phyloP scores from a whole-genome alignment of 163 green algal species.

The Smithsoniella earleae region DNA sequence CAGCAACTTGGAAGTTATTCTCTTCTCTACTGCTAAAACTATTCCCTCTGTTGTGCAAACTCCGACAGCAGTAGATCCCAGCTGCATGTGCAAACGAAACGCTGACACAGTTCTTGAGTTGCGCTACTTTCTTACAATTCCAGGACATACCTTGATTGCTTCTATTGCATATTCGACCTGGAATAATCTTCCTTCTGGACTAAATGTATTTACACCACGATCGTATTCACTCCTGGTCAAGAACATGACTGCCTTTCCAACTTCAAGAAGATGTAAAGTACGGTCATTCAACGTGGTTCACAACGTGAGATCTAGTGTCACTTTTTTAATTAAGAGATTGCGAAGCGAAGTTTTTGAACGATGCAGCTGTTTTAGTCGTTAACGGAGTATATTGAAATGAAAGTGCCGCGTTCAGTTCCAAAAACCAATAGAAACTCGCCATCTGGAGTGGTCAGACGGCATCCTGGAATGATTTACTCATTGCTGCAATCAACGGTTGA shows the following conservation, averaged over 20 bases:
- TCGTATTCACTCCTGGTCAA: constrained; percentile 93
- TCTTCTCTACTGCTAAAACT: constrained; percentile 94
- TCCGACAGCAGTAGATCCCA: constrained; percentile 92
- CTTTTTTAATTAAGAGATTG: too few species aligned
- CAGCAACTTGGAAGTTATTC: constrained; percentile 90
- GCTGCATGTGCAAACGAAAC: constrained; percentile 51
- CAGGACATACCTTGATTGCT: constrained; percentile 84
- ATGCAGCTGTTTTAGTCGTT: too few species aligned
- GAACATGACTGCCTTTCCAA: constrained; percentile 64
- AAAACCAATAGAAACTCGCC: too few species aligned
- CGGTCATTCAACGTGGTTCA: too few species aligned
- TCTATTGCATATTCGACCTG: constrained; percentile 99
- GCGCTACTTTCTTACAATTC: constrained; percentile 25
- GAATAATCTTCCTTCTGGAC: constrained; percentile 86
- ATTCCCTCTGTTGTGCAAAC: constrained; percentile 82
- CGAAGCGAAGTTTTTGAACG: too few species aligned
- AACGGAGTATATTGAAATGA: too few species aligned
- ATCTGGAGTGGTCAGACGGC: too few species aligned
- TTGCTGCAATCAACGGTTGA: background rate
- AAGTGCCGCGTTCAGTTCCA: too few species aligned
- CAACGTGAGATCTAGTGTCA: too few species aligned
- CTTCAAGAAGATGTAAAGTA: too few species aligned
- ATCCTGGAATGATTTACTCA: too few species aligned
- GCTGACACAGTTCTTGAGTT: too few species aligned
- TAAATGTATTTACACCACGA: constrained; percentile 95